Base-by-base conservation (phyloP, 108 stramenopile genomes). In the Skeletonema tropicum region DNA sequence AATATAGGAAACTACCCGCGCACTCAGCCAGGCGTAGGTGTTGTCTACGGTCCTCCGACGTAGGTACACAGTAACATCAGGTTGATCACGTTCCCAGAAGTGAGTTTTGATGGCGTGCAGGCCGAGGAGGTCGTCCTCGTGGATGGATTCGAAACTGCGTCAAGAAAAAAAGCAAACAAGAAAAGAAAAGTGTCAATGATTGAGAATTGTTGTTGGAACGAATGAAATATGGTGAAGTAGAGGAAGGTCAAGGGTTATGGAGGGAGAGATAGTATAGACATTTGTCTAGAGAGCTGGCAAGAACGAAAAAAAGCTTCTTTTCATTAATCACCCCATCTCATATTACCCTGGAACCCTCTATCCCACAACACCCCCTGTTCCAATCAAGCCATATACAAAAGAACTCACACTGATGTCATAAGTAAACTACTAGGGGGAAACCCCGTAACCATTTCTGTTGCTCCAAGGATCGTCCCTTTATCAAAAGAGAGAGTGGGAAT, bases 391-490 rank as follows among this genome's bases (percentile, higher is more conserved):
- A 23, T 29, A 23, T 35, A 49, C 1, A 32, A 63, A 21, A 21
- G 26, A 62, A 87, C 87, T 85, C 83, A 89, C 86, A 82, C 80
- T 26, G 91, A 92, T 72, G 90, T 92, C 94, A 92, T 92, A 21
- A 95, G 71, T 57, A 95, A 73, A 42, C 83, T 81, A 42, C 87
- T 76, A 0, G 93, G 93, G 17, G 88, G 86, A 81, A 88, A 88
- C 11, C 94, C 94, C 15, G 91, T 95, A 21, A 85, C 83, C 41
- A 89, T 92, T 72, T 91, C 75, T 12, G 94, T 92, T 17, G 89
- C 91, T 67, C 89, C 94, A 15, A 95, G 69, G 49, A 95, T 95
- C 45, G 90, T 94, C 38, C 93, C 93, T 92, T 19, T 52, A 66
- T 31, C 48, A 31, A 42, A 9, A 66, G n/a, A 71, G 30, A 45